These are phyloP conservation scores for Taphrina populina DNA, from an alignment of 1,139 yeast genomes.

Conservation along the genomic window DNA sequence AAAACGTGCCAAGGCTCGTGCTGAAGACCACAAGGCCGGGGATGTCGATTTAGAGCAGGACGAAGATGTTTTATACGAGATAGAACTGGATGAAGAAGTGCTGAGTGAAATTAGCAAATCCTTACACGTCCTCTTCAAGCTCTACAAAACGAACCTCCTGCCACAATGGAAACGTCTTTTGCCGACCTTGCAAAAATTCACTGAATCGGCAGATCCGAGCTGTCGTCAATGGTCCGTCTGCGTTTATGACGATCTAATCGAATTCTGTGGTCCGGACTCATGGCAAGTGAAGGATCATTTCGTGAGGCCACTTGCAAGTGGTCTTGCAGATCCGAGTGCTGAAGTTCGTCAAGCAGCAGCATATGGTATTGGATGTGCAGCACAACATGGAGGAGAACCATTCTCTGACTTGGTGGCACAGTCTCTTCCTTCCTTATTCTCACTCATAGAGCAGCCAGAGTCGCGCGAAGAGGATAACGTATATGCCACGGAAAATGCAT, in stretches of 20 bases:
- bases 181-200: constrained; percentile 44
- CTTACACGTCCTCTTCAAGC: constrained; percentile 69
- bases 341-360: constrained; percentile 85
- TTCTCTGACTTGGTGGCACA: constrained; percentile 66
- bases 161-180: constrained; percentile 58
- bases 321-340: constrained; percentile 60
- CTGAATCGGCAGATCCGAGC: constrained; percentile 63
- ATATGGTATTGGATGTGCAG: constrained; percentile 80
- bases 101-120: constrained; percentile 77
- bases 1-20: constrained; percentile 70
- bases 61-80: constrained; percentile 65
- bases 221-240: constrained; percentile 77
- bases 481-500: constrained; percentile 82
- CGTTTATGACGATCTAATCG: constrained; percentile 75
- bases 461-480: constrained; percentile 81
- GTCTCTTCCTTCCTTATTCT: constrained; percentile 70
- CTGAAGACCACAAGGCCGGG: constrained; percentile 62
- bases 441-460: constrained; percentile 76
- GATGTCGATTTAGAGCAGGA: constrained; percentile 61
- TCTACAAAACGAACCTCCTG: constrained; percentile 58
- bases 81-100: constrained; percentile 73
- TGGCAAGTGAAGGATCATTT: constrained; percentile 64
- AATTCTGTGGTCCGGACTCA: constrained; percentile 71
- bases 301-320: constrained; percentile 60
- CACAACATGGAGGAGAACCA: constrained; percentile 68